These are phyloP conservation scores for Aureobasidium sp. DNA, from an alignment of 2,329 filamentous ascomycete species.

Conservation along the genomic window DNA sequence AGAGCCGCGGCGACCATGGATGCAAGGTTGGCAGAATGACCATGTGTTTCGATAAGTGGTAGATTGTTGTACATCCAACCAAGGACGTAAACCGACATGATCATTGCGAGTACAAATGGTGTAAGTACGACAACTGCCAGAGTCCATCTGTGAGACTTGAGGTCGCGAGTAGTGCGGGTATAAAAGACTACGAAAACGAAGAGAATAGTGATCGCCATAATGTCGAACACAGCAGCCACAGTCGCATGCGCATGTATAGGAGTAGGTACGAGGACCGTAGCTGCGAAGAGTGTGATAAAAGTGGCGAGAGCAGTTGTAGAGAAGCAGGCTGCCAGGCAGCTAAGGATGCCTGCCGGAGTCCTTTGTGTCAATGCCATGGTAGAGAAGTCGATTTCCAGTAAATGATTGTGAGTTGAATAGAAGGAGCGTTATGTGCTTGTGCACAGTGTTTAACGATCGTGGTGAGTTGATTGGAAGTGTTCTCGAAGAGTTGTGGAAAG, in stretches of 20 bases:
- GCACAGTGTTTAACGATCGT: neutral
- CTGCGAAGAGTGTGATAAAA: slow-evolving; percentile 15
- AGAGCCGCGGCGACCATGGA: slow-evolving; percentile 22
- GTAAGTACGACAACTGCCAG: slow-evolving; percentile 2
- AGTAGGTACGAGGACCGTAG: neutral
- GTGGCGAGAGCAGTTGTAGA: slow-evolving; percentile 6
- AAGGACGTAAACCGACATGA: slow-evolving; percentile 20
- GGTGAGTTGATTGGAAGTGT: neutral
- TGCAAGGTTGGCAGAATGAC: neutral
- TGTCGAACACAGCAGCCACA: slow-evolving; percentile 19
- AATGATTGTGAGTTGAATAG: neutral
- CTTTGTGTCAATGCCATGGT: slow-evolving; percentile 1
- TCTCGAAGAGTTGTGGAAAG: neutral
- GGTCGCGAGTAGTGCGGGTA: neutral
- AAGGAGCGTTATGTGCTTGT: neutral
- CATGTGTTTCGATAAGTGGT: neutral
- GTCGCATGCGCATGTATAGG: slow-evolving; percentile 14
- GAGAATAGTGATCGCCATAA: slow-evolving; percentile 16
- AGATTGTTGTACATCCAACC: slow-evolving; percentile 17
- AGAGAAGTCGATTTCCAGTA: neutral
- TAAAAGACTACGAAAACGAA: slow-evolving; percentile 15
- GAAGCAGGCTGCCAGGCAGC: slow-evolving; percentile 13
- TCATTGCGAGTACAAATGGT: slow-evolving; percentile 18
- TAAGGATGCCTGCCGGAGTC: slow-evolving; percentile 5
- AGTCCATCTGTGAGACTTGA: neutral